A percentile compares a stretch with the other conserved stretches of the same genome.
Evolutionary conservation across 768 basidiomycete species (phyloP).

Genomic region (Mycena chlorophos): DNA sequence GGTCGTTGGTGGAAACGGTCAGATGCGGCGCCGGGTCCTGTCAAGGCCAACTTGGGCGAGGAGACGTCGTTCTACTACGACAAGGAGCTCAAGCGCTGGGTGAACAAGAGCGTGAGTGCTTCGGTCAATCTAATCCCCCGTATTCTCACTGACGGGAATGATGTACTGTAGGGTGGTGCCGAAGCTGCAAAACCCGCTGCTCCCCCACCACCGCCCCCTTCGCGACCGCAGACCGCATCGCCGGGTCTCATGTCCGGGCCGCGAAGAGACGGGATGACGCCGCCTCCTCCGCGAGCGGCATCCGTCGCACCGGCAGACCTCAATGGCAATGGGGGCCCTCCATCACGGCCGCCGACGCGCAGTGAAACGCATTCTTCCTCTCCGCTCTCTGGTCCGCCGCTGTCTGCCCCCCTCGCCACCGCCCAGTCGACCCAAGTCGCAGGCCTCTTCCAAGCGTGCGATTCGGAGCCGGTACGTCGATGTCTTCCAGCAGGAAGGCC

Average conservation of each 20-base stretch:
- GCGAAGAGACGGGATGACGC: slow-evolving; percentile 19
- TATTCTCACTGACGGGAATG: slow-evolving; percentile 2
- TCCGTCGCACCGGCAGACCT: slow-evolving; percentile 48
- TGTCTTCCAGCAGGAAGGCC: slow-evolving; percentile 68
- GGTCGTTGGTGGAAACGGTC: slow-evolving; percentile 77
- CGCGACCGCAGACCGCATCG: slow-evolving; percentile 83
- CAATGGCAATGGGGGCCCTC: slow-evolving; percentile 45
- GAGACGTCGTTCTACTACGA: slow-evolving; percentile 91
- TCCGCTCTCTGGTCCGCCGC: slow-evolving; percentile 50
- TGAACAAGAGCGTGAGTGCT: slow-evolving; percentile 80
- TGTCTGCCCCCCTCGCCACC: slow-evolving; percentile 44
- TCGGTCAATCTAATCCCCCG: background rate
- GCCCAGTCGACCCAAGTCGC: slow-evolving; percentile 55
- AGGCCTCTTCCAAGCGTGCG: slow-evolving; percentile 72
- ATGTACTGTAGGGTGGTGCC: slow-evolving; percentile 48
- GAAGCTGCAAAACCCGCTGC: slow-evolving; percentile 57
- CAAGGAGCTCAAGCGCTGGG: slow-evolving; percentile 92
- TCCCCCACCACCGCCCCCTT: slow-evolving; percentile 70
- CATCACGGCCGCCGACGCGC: slow-evolving; percentile 56
- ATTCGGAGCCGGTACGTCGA: slow-evolving; percentile 86
- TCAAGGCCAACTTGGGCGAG: slow-evolving; percentile 92
- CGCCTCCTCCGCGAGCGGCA: slow-evolving; percentile 48
- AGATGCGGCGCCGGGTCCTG: slow-evolving; percentile 62
- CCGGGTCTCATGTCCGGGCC: slow-evolving; percentile 54
- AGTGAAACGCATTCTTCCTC: slow-evolving; percentile 69